phyloP scores from a whole-genome alignment of 495 filamentous ascomycete species.

The Letharia lupina region DNA sequence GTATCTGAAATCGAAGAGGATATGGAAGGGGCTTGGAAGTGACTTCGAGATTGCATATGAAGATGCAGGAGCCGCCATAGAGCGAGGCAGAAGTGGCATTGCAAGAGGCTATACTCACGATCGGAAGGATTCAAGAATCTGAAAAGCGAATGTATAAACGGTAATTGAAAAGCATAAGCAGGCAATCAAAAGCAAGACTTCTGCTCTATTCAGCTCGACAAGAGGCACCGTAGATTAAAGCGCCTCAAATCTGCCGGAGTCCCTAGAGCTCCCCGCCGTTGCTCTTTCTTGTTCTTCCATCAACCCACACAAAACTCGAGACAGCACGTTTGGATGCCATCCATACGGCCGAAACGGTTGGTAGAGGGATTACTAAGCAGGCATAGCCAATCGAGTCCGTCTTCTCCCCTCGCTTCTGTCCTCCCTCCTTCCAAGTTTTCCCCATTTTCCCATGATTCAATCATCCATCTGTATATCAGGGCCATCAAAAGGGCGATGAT shows the following conservation, averaged over 20 bases:
- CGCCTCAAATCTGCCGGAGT: background rate
- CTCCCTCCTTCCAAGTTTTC: background rate
- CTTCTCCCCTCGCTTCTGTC: background rate
- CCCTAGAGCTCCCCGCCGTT: background rate
- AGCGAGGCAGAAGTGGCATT: constrained; percentile 81
- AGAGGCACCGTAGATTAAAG: background rate
- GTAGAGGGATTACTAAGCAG: background rate
- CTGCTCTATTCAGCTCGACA: background rate
- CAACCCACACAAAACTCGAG: background rate
- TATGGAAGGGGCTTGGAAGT: constrained; percentile 86
- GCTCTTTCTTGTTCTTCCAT: background rate
- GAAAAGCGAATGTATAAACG: background rate
- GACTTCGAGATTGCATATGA: constrained; percentile 69
- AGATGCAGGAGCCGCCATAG: constrained; percentile 52
- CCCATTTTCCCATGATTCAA: background rate
- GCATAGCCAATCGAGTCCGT: background rate
- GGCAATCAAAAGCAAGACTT: background rate
- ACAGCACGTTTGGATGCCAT: background rate
- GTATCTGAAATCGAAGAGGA: constrained; percentile 70
- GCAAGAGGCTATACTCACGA: constrained; percentile 77
- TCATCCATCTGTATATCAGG: background rate
- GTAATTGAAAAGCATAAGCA: background rate
- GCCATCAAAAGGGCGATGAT: background rate
- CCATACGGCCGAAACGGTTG: background rate
- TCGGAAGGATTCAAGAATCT: background rate